These are phyloP conservation scores for Cyberlindnera bimundalis DNA, from an alignment of 805 yeast species.

Conservation along the genomic window DNA sequence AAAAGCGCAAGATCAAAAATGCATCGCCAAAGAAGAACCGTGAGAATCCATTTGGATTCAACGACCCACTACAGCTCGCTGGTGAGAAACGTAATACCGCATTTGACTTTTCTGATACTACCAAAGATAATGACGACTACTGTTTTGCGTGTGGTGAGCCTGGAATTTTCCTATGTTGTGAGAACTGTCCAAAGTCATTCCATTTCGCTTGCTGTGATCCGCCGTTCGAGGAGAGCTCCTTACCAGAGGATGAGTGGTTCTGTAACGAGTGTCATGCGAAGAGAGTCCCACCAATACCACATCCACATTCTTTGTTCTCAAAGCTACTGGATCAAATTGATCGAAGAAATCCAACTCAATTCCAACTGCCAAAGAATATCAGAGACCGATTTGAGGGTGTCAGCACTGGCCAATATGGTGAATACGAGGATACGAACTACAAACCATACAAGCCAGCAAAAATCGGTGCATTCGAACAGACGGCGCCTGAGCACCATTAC, in stretches of 20 bases:
- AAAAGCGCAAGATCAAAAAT: conserved; percentile 26
- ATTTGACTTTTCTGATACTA: conserved; percentile 29
- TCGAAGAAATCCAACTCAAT: conserved; percentile 61
- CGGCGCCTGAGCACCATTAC: conserved; percentile 59
- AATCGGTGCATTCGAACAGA: conserved; percentile 46
- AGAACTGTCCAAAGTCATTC: conserved; percentile 86
- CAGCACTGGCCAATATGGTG: conserved; percentile 61
- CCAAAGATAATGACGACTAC: conserved; percentile 71
- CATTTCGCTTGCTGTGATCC: conserved; percentile 92
- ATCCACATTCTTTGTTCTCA: conserved; percentile 41
- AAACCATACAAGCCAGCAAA: conserved; percentile 42
- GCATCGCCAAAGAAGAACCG: conserved; percentile 30
- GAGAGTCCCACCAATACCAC: conserved; percentile 33
- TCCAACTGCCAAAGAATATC: conserved; percentile 62
- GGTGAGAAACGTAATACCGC: conserved; percentile 31
- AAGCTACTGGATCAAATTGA: conserved; percentile 58
- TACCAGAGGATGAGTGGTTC: conserved; percentile 90
- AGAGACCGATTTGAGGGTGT: conserved; percentile 75
- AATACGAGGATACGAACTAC: conserved; percentile 63
- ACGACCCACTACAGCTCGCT: conserved; percentile 30
- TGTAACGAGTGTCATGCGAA: conserved; percentile 71
- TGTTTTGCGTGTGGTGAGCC: conserved; percentile 89
- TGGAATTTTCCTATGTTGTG: conserved; percentile 91
- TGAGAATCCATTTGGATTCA: conserved; percentile 44
- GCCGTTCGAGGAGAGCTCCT: conserved; percentile 66